A percentile compares a stretch with the other conserved stretches of the same genome.
Evolutionary conservation across 352 stramenopile species (phyloP).

Genomic region (Phytophthora tubulina): DNA sequence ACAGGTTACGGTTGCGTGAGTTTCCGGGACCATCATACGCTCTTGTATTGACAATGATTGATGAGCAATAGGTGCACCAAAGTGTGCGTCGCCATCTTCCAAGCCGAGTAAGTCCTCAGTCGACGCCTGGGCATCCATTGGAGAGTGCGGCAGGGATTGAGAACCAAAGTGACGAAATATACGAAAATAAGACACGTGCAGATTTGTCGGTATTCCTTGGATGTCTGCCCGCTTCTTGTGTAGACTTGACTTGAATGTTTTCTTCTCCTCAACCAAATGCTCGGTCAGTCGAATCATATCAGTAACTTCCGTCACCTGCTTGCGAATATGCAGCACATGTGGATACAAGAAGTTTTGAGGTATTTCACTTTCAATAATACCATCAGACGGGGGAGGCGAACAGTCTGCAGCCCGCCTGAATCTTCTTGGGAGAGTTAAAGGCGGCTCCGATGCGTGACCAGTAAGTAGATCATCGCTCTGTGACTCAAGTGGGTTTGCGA

Average conservation of each 20-base stretch:
- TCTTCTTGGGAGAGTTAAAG: slow-evolving; percentile 32
- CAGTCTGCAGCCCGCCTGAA: slow-evolving; percentile 55
- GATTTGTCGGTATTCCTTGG: slow-evolving; percentile 84
- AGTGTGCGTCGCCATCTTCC: slow-evolving; percentile 30
- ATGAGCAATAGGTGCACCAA: slow-evolving; percentile 14
- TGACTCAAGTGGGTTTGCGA: slow-evolving; percentile 58
- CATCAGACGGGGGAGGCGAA: slow-evolving; percentile 46
- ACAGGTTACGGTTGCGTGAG: slow-evolving; percentile 79
- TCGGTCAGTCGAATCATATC: slow-evolving; percentile 78
- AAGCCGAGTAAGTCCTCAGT: slow-evolving; percentile 70
- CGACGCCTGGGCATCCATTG: slow-evolving; percentile 44
- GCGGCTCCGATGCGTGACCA: slow-evolving; percentile 23
- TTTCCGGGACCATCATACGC: slow-evolving; percentile 58
- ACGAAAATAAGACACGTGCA: slow-evolving; percentile 88
- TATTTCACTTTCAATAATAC: slow-evolving; percentile 70
- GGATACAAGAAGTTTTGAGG: slow-evolving; percentile 77
- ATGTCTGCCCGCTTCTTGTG: slow-evolving; percentile 87
- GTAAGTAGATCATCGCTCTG: slow-evolving; percentile 33
- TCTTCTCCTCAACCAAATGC: slow-evolving; percentile 70
- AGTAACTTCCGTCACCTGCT: slow-evolving; percentile 66
- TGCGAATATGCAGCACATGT: slow-evolving; percentile 74
- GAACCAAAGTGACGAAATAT: slow-evolving; percentile 72
- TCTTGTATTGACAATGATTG: slow-evolving; percentile 47
- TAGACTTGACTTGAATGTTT: slow-evolving; percentile 88
- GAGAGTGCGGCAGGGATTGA: slow-evolving; percentile 23